Conservation (phyloP, 2,329 filamentous ascomycete genomes). For the Aspergillus aculeatinus region DNA sequence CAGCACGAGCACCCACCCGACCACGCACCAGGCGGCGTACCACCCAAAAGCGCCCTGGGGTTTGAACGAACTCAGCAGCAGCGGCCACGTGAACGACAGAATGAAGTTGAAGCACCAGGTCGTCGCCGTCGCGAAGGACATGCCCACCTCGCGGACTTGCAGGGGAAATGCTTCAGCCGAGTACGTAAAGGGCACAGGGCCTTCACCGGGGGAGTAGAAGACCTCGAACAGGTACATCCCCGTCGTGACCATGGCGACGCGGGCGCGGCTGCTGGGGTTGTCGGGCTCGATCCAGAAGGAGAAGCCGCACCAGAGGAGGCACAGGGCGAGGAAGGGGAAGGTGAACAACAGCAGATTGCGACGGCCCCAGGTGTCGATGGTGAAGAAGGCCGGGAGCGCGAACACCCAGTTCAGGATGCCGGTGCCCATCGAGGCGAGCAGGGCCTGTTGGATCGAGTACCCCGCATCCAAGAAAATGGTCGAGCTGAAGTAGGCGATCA, state of each 20-base stretch:
- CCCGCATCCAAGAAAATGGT: slow-evolving; percentile 60
- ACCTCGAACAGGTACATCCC: slow-evolving; percentile 52
- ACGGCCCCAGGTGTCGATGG: slow-evolving; percentile 66
- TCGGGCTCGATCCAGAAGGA: slow-evolving; percentile 50
- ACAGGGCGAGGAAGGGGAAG: slow-evolving; percentile 59
- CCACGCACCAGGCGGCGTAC: slow-evolving; percentile 57
- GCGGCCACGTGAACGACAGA: slow-evolving; percentile 55
- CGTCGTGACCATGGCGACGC: slow-evolving; percentile 44
- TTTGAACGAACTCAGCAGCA: slow-evolving; percentile 49
- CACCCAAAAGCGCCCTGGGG: slow-evolving; percentile 57
- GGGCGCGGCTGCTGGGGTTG: slow-evolving; percentile 29
- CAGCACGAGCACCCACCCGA: slow-evolving; percentile 53
- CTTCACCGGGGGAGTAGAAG: slow-evolving; percentile 57
- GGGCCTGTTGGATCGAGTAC: slow-evolving; percentile 52
- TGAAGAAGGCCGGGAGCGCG: slow-evolving; percentile 62
- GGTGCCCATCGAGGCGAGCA: slow-evolving; percentile 62
- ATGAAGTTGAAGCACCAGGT: slow-evolving; percentile 59
- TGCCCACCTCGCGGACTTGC: slow-evolving; percentile 61
- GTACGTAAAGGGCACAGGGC: slow-evolving; percentile 64
- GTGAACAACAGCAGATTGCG: slow-evolving; percentile 62
- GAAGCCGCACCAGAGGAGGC: slow-evolving; percentile 48
- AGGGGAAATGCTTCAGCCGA: slow-evolving; percentile 64
- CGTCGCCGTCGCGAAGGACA: slow-evolving; percentile 58
- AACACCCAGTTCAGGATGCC: slow-evolving; percentile 67
- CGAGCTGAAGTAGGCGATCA: slow-evolving; percentile 62